Base-by-base conservation (phyloP, 805 yeast species). In the Torulaspora quercuum region DNA sequence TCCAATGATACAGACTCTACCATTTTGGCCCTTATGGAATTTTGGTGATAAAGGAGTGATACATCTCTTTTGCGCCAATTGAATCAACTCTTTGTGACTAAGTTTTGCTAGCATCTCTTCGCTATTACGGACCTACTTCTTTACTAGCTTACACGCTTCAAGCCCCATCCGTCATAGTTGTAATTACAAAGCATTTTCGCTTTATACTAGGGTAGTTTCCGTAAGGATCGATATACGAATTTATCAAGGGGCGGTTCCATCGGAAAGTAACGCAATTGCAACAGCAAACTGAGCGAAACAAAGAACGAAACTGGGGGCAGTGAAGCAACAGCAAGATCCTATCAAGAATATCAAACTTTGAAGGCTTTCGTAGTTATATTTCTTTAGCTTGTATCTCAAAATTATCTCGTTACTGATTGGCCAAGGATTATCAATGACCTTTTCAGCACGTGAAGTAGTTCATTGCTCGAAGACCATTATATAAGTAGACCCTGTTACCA, bases 21-120 rank as follows among this genome's bases (percentile, higher is more conserved):
- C 97, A 5, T 77, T 71, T 58, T 90, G 97, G 14, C 98, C 98
- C 59, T 90, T 90, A 64, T 90, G 82, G 57, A 83, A 82, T 10
- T 56, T 52, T 4, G 84, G 76, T 2, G 72, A 63, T 21, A 89
- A 63, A 2, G 95, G 97, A 25, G 95, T 96, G 7, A 90, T 69
- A 22, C 87, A 51, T 15, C 43, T 57, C 24, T 65, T 65, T 37
- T 69, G 67, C 7, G 79, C 75, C 32, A 79, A 55, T 13, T 58
- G 54, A 13, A 82, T 49, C 34, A 79, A 52, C 37, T 78, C 80
- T 31, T 60, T 46, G 28, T 59, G 62, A 7, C 59, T 39, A 20
- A 52, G 29, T 31, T 43, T 46, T 6, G 50, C 33, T 17, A 48
- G 25, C 37, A 37, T 34, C 14, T 22, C 25, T 5, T 5, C 12